Base-by-base conservation (phyloP, 176 grass and related monocot species). In the Pontederia crassipes region DNA sequence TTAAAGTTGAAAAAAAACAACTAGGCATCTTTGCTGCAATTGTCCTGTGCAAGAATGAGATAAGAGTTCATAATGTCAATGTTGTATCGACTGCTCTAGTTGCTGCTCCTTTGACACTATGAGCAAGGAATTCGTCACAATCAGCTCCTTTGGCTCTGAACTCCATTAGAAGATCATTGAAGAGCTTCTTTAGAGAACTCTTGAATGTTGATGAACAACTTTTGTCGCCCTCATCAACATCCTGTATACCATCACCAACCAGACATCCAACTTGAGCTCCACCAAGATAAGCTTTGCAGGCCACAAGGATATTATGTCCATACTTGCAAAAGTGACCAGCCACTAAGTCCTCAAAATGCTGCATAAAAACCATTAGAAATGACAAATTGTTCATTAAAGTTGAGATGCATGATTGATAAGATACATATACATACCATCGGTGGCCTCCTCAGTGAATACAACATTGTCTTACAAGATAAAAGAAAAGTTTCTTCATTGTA, bases 251-350 rank as follows among this genome's bases (percentile, higher is more conserved):
- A 8, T 75, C 62, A 54, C 78, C 74, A 17, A 59, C 67, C 14
- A 87, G 70, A 80, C 81, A 85, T 46, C 89, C 89, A 68, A 95
- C 89, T 62, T 85, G 89, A 56, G 76, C 85, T 46, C 89, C 89
- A 4, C 71, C 66, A 72, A 95, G 72, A 72, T 95, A 95, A 46
- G 89, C 79, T 17, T 55, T 80, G 69, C 85, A 95, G 71, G 85
- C 89, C 58, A 57, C 28, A 28, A 89, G 89, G 49, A 95, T 82
- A 17, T 45, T 68, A 12, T 28, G 17, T 24, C 89, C 84, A 46
- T 62, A 66, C 10, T 72, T 84, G 14, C 75, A 57, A 49, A 95
- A 89, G 77, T 95, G 81, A 2, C 81, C 81, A 45, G 76, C 73
- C 54, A 80, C 26, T 53, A 95, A 85, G 55, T 85, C 73, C 79